Evolutionary conservation across 1,139 yeast genomes (phyloP).

Genomic region (Spathaspora jeffriesii): DNA sequence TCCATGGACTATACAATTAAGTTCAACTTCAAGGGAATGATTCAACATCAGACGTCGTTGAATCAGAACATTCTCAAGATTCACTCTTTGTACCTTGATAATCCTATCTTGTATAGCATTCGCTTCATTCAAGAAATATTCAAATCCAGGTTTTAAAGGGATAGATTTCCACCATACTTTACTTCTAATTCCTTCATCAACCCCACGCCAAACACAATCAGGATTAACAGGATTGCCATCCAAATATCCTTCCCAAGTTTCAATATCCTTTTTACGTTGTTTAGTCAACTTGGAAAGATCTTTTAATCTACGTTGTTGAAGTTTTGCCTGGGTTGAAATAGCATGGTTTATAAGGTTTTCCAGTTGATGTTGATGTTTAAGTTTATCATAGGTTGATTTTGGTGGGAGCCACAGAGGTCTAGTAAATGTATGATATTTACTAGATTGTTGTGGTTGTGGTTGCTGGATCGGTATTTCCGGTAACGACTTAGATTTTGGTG

Average conservation of each 20-base stretch:
- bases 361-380: constrained; percentile 57
- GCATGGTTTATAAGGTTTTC: constrained; percentile 53
- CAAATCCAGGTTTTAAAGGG: constrained; percentile 18
- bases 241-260: constrained; percentile 39
- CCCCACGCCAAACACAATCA: constrained; percentile 66
- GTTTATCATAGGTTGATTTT: constrained; percentile 53
- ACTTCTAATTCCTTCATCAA: constrained; percentile 49
- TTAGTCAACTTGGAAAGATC: constrained; percentile 24
- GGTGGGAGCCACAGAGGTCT: constrained; percentile 74
- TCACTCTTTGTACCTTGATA: background rate
- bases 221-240: constrained; percentile 5
- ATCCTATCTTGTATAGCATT: background rate
- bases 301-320: constrained; percentile 27
- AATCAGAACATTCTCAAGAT: background rate
- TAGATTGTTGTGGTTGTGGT: constrained; percentile 9
- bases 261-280: constrained; percentile 32
- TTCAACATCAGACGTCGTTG: background rate
- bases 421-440: constrained; percentile 48
- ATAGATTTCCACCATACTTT: constrained; percentile 51
- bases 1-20: background rate
- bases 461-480: constrained; percentile 2
- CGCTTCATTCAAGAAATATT: constrained; percentile 16
- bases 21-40: background rate
- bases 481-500: constrained; percentile 3
- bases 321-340: constrained; percentile 36